Evolutionary conservation across 2,329 filamentous ascomycete genomes (phyloP).

Genomic region (Huntiella savannae): DNA sequence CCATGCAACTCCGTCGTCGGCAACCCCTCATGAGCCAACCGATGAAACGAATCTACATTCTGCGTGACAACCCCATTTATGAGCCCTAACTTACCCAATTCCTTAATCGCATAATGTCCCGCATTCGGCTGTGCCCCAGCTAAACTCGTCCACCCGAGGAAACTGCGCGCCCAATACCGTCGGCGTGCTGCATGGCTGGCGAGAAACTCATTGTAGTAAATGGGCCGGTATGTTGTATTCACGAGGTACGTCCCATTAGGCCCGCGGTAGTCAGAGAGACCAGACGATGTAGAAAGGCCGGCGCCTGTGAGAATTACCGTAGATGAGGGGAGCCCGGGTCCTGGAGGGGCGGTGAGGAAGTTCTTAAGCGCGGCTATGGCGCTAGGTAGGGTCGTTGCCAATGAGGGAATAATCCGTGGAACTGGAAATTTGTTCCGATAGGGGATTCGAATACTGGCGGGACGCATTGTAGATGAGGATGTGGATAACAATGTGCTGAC

Average conservation of each 20-base stretch:
- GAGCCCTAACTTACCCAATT: constrained; percentile 52
- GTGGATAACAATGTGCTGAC: neutral
- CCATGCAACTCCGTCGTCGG: constrained; percentile 78
- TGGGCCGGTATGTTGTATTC: constrained; percentile 77
- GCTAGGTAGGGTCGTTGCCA: constrained; percentile 48
- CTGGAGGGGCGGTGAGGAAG: constrained; percentile 50
- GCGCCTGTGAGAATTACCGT: constrained; percentile 52
- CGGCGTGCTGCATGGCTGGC: constrained; percentile 67
- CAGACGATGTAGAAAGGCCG: constrained; percentile 82
- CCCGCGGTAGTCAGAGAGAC: constrained; percentile 82
- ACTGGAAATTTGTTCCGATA: constrained; percentile 69
- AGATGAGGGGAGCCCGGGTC: constrained; percentile 23
- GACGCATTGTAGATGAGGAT: constrained; percentile 31
- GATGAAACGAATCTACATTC: constrained; percentile 93
- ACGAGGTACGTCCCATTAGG: constrained; percentile 78
- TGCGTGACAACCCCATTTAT: constrained; percentile 72
- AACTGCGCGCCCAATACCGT: constrained; percentile 89
- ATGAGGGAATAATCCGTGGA: constrained; percentile 53
- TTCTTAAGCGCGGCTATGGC: constrained; percentile 58
- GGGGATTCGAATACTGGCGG: constrained; percentile 68
- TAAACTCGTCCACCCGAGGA: constrained; percentile 76
- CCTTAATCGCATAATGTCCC: constrained; percentile 57
- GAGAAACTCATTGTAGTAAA: constrained; percentile 84
- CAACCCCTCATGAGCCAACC: constrained; percentile 51
- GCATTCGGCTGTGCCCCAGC: constrained; percentile 61